Conservation (phyloP, 495 filamentous ascomycete genomes). For the Hapsidospora chrysogenum region DNA sequence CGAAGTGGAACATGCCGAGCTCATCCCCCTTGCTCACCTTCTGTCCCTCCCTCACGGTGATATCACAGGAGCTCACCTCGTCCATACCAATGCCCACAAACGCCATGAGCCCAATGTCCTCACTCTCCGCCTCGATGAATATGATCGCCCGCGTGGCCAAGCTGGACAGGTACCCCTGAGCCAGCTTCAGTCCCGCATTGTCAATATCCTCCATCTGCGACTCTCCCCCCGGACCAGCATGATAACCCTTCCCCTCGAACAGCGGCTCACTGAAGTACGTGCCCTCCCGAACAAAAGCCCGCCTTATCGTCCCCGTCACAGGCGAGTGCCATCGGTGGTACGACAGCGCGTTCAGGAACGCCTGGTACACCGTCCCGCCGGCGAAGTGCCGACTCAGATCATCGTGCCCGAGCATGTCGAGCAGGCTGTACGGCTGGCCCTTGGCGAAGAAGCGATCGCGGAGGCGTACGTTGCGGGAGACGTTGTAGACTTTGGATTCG, state of each 20-base stretch:
- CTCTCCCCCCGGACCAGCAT: no score
- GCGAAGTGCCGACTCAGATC: conserved; percentile 33
- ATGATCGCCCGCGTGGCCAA: conserved; percentile 45
- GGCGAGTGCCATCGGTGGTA: conserved; percentile 61
- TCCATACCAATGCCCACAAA: conserved; percentile 55
- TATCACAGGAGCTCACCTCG: conserved; percentile 53
- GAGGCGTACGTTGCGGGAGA: conserved; percentile 20
- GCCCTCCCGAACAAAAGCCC: conserved; percentile 38
- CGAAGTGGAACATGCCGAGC: conserved; percentile 62
- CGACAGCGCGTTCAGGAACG: conserved; percentile 43
- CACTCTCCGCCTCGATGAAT: conserved; percentile 52
- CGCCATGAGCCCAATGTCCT: conserved; percentile 45
- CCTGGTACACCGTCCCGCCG: conserved; percentile 50
- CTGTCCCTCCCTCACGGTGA: conserved; percentile 43
- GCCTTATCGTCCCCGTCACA: conserved; percentile 38
- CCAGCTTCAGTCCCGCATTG: conserved; percentile 15
- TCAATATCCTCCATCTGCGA: conserved; percentile 13
- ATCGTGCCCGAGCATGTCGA: conserved; percentile 43
- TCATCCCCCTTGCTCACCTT: conserved; percentile 46
- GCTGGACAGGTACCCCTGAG: conserved; percentile 42
- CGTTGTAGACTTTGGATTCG: conserved; percentile 41
- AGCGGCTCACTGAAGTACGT: conserved; percentile 54
- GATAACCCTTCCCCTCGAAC: conserved; percentile 26
- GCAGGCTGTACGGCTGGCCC: conserved; percentile 44
- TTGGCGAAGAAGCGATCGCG: conserved; percentile 54